Conservation (phyloP, 352 stramenopile species). For the Phytophthora megakarya region DNA sequence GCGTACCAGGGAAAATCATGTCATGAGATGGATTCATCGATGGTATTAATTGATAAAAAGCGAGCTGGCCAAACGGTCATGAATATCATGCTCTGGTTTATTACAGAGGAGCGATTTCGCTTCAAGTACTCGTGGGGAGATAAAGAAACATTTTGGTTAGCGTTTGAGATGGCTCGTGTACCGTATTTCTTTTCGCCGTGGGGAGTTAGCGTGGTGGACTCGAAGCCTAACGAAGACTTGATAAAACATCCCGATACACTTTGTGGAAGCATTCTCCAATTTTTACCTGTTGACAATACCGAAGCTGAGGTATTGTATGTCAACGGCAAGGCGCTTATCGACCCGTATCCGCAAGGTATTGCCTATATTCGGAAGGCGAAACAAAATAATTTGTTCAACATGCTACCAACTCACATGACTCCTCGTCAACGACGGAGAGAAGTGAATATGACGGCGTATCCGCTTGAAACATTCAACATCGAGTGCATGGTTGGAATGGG, state of each 20-base stretch:
- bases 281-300: slow-evolving; percentile 25
- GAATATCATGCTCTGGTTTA: slow-evolving; percentile 39
- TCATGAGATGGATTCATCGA: slow-evolving; percentile 69
- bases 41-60: slow-evolving; percentile 52
- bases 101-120: slow-evolving; percentile 34
- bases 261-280: slow-evolving; percentile 48
- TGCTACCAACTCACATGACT: slow-evolving; percentile 49
- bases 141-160: slow-evolving; percentile 50
- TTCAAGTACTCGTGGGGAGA: slow-evolving; percentile 43
- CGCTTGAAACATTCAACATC: slow-evolving; percentile 23
- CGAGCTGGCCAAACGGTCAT: slow-evolving; percentile 30
- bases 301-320: slow-evolving; percentile 31
- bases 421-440: slow-evolving; percentile 38
- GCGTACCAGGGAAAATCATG: slow-evolving; percentile 45
- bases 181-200: slow-evolving; percentile 50
- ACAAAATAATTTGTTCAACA: slow-evolving; percentile 48
- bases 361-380: slow-evolving; percentile 33
- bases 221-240: slow-evolving; percentile 35
- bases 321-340: slow-evolving; percentile 28
- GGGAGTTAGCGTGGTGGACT: slow-evolving; percentile 37
- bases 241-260: slow-evolving; percentile 29
- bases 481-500: slow-evolving; percentile 54
- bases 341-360: slow-evolving; percentile 26
- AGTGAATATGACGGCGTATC: slow-evolving; percentile 13
- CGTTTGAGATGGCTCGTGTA: slow-evolving; percentile 38